These are phyloP conservation scores for Tardiomyces depauwii DNA, from an alignment of 1,139 yeast species.

Conservation along the genomic window DNA sequence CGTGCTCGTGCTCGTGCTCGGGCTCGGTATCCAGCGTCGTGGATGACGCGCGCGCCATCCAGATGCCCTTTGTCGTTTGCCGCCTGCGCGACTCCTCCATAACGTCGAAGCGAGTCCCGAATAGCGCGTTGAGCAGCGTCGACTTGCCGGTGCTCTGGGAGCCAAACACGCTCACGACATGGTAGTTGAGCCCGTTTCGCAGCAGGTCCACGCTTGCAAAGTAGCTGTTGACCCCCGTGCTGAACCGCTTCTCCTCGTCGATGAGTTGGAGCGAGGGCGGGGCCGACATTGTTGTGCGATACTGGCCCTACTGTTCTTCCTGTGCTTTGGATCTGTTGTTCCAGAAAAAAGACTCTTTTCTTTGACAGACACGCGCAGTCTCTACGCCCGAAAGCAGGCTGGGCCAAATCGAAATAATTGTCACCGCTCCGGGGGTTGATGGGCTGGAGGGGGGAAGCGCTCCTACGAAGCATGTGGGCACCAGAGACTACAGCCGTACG, in stretches of 20 bases:
- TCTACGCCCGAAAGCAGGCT: too few relatives aligned
- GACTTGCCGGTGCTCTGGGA: constrained; percentile 96
- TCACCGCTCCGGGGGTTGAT: too few relatives aligned
- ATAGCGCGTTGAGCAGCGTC: constrained; percentile 72
- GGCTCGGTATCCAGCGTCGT: not conserved
- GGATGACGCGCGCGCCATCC: constrained; percentile 52
- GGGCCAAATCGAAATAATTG: too few relatives aligned
- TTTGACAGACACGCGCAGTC: too few relatives aligned
- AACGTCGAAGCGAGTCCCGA: constrained; percentile 81
- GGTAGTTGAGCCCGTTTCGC: constrained; percentile 62
- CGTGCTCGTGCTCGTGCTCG: constrained; percentile 4
- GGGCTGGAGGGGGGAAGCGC: too few relatives aligned
- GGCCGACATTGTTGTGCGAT: not conserved
- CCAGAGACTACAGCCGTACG: too few relatives aligned
- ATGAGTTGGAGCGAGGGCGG: constrained; percentile 45
- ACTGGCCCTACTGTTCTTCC: too few relatives aligned
- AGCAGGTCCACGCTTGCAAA: constrained; percentile 25
- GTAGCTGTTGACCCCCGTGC: constrained; percentile 24
- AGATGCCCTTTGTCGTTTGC: constrained; percentile 85
- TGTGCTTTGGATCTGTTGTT: too few relatives aligned
- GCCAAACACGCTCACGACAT: constrained; percentile 90
- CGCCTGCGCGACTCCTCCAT: constrained; percentile 78
- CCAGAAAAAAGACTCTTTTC: too few relatives aligned
- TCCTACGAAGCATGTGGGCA: too few relatives aligned
- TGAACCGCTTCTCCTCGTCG: constrained; percentile 61